These are phyloP conservation scores for Colletotrichum phormii DNA, from an alignment of 2,329 filamentous ascomycete species.

Conservation along the genomic window DNA sequence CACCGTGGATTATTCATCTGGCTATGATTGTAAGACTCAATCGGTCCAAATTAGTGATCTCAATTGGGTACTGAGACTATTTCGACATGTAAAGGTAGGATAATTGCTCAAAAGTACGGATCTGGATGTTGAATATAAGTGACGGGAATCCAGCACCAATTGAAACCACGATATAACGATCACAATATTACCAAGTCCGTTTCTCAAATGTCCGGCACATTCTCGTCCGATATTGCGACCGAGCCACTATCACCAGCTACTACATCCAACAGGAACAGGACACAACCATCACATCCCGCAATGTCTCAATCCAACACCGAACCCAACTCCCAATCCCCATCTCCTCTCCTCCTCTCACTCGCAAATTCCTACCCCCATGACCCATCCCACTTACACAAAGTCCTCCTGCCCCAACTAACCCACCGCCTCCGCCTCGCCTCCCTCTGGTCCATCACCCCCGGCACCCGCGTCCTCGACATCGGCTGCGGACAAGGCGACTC, in stretches of 20 bases:
- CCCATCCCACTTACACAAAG: slow-evolving; percentile 7
- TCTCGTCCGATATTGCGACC: too few relatives aligned
- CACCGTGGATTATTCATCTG: not conserved
- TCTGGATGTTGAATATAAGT: not conserved
- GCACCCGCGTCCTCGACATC: slow-evolving; percentile 31
- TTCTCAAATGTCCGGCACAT: too few relatives aligned
- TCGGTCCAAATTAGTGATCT: not conserved
- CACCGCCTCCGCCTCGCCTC: slow-evolving; percentile 32
- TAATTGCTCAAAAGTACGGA: not conserved
- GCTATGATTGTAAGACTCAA: not conserved
- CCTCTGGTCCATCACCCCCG: slow-evolving; percentile 32
- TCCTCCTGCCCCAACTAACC: slow-evolving; percentile 30
- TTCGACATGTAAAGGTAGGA: not conserved
- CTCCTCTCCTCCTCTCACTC: slow-evolving; percentile 7
- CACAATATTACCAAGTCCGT: too few relatives aligned
- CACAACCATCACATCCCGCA: not conserved
- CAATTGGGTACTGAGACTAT: not conserved
- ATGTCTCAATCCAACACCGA: slow-evolving; percentile 14
- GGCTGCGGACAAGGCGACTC: slow-evolving; percentile 38
- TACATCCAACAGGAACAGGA: too few relatives aligned
- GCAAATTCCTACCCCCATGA: slow-evolving; percentile 25
- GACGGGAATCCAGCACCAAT: not conserved
- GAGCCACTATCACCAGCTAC: too few relatives aligned
- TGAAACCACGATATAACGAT: not conserved
- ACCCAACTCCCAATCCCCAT: not conserved